Percentiles rank a stretch among this genome's conserved stretches.
Evolutionary conservation across 2,329 filamentous ascomycete species (phyloP).

Genomic region (Talaromyces verruculosus): DNA sequence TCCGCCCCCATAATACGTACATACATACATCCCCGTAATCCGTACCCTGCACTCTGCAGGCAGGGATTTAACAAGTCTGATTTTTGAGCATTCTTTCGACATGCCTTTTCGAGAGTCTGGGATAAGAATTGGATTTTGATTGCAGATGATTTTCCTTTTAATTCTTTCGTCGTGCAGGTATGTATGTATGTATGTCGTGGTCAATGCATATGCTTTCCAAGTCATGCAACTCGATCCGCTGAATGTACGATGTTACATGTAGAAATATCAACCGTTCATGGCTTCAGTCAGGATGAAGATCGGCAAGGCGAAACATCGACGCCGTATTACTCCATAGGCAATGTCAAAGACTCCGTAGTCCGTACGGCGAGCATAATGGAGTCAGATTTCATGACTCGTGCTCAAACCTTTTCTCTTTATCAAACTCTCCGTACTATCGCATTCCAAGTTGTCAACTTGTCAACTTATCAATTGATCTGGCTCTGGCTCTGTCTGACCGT

Average conservation of each 20-base stretch:
- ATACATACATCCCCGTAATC: background rate
- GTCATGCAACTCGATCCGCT: background rate
- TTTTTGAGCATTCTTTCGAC: background rate
- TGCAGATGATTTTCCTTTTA: background rate
- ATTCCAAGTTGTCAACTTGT: background rate
- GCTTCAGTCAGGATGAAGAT: slow-evolving; percentile 1
- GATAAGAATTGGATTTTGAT: background rate
- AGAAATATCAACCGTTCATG: background rate
- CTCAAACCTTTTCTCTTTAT: background rate
- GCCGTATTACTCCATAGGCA: background rate
- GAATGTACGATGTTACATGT: background rate
- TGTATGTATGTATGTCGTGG: background rate
- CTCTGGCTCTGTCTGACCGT: background rate
- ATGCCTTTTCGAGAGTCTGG: background rate
- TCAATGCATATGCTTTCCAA: background rate
- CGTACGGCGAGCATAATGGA: background rate
- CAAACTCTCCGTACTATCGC: background rate
- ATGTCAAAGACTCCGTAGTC: background rate
- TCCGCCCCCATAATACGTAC: background rate
- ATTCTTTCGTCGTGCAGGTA: background rate
- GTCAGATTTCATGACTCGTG: background rate
- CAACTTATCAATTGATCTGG: background rate
- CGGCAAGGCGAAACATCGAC: background rate
- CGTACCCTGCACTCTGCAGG: background rate
- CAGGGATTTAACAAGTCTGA: background rate